Evolutionary conservation across 371 early-diverging fungal species (phyloP).

Genomic region (Mucor velutinosus): DNA sequence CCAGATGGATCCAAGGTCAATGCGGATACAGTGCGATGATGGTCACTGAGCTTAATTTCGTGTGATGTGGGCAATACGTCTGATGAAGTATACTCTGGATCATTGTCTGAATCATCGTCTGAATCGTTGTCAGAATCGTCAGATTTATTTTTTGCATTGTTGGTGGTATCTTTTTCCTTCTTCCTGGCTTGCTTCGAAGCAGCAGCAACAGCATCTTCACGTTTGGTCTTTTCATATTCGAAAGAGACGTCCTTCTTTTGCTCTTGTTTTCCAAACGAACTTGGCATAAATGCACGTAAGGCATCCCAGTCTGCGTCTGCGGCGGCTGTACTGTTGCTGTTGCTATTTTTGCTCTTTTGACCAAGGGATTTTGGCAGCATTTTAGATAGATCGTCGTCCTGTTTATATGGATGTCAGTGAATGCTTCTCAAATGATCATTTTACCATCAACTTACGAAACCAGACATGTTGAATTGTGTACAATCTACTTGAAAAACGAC

Average conservation of each 20-base stretch:
- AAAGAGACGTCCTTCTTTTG: slow-evolving; percentile 26
- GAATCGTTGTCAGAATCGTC: not conserved
- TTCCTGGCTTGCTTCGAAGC: not conserved
- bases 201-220: slow-evolving; percentile 19
- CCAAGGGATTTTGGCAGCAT: slow-evolving; percentile 57
- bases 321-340: slow-evolving; percentile 8
- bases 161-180: not conserved
- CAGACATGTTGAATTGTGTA: not conserved
- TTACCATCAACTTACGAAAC: not conserved
- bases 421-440: not conserved
- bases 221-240: slow-evolving; percentile 51
- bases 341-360: slow-evolving; percentile 23
- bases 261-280: slow-evolving; percentile 62
- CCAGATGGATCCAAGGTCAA: slow-evolving; percentile 86
- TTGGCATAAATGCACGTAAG: slow-evolving; percentile 58
- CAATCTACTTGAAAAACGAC: not conserved
- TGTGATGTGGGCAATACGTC: slow-evolving; percentile 67
- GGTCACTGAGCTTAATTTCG: slow-evolving; percentile 69
- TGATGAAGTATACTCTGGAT: slow-evolving; percentile 24
- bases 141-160: not conserved
- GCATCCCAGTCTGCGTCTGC: slow-evolving; percentile 45
- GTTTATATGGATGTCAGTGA: not conserved
- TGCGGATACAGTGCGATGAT: slow-evolving; percentile 76
- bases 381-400: slow-evolving; percentile 59
- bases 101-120: slow-evolving; percentile 23